Conservation (phyloP, 2,329 filamentous ascomycete species). For the Davidsoniella eucalypti region DNA sequence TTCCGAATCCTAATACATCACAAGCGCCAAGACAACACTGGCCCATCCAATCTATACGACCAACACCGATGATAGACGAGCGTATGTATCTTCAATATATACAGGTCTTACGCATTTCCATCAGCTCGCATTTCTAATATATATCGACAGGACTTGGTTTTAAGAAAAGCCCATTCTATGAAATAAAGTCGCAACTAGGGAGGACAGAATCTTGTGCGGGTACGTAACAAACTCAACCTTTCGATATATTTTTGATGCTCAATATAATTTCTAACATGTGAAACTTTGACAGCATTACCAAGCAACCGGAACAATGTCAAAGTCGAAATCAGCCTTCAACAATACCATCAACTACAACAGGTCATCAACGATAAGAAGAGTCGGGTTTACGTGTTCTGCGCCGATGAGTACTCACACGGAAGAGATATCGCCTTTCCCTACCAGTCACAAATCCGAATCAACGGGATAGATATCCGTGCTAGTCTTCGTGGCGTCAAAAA, state of each 20-base stretch:
- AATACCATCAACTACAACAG: slow-evolving; percentile 33
- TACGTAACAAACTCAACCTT: slow-evolving; percentile 16
- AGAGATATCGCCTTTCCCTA: slow-evolving; percentile 82
- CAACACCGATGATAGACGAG: neutral
- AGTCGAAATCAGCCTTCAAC: slow-evolving; percentile 31
- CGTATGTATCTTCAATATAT: neutral
- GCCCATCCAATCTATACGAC: neutral
- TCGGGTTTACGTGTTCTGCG: slow-evolving; percentile 72
- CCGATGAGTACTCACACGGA: slow-evolving; percentile 41
- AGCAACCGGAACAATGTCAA: slow-evolving; percentile 33
- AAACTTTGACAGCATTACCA: slow-evolving; percentile 33
- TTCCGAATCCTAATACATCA: neutral
- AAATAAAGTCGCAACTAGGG: slow-evolving; percentile 48
- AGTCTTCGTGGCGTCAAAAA: slow-evolving; percentile 92
- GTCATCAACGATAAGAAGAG: slow-evolving; percentile 44
- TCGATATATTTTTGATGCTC: too few species aligned
- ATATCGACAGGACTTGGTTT: neutral
- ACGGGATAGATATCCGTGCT: slow-evolving; percentile 74
- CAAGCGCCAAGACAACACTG: neutral
- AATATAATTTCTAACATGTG: too few species aligned
- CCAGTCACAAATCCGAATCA: slow-evolving; percentile 84
- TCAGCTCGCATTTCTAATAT: neutral
- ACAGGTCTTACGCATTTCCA: neutral
- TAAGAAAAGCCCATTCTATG: slow-evolving; percentile 56
- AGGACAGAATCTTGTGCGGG: slow-evolving; percentile 16